Evolutionary conservation across 257 asterid species (phyloP), one percentile per base, ranked within the genome.

Genomic region (Nemophila menziesii): DNA sequence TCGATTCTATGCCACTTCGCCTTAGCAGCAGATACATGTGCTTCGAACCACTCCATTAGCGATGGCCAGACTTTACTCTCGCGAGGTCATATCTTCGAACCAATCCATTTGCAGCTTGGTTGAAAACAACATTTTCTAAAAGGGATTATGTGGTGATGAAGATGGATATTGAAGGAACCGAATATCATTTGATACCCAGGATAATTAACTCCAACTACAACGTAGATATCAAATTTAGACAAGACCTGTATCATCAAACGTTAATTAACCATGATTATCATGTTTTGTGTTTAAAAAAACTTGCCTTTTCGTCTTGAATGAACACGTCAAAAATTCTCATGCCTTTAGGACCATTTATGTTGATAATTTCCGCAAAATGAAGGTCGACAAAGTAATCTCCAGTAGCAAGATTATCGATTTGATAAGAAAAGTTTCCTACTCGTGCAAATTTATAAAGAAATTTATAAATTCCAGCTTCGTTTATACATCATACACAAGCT

Each of bases 281-380:
- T n/a, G 19, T 8, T 4, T 19, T 2, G 6, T 2, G 14, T 5
- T 11, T 8, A 33, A 18, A 27, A 12, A 27, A 44, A 58, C 84
- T 65, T 70, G 66, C 98, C 98, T 79, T 81, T 37, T 90, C 94
- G 11, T 85, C 96, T 67, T 90, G 94, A 64, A 90, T 43, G 56
- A 69, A 77, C 38, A 90, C 93, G 60, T 76, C 58, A 37, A 90
- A 90, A 17, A 77, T 72, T 17, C 98, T 77, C 93, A 90, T 65
- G 16, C 98, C 98, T 73, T 85, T 85, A 1, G 98, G 98, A 18
- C 98, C 98, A 54, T 43, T 37, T 4, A 57, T 71, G 60, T 89
- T 74, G 43, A 89, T 89, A 46, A 89, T 84, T 64, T 89, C 98
- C 8, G 64, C 82, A 47, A 89, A 89, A 63, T 89, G 98, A 48